Percentiles rank a stretch among this genome's conserved stretches.
Evolutionary conservation across 2,329 filamentous ascomycete genomes (phyloP).

Genomic region (Sphaerostilbella broomeana): DNA sequence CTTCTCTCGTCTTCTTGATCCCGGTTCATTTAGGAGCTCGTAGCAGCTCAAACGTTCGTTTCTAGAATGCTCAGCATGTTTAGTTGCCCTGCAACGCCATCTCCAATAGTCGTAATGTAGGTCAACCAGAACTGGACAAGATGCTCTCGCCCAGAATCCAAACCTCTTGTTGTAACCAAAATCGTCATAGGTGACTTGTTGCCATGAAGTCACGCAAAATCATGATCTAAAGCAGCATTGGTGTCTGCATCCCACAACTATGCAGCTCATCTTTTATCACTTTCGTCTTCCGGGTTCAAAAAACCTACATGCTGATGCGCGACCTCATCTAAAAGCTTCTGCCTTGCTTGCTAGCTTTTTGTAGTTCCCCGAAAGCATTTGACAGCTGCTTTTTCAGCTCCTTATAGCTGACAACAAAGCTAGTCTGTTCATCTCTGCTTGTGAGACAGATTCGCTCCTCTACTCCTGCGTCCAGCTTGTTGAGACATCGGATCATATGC

Average conservation of each 20-base stretch:
- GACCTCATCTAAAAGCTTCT: constrained; percentile 29
- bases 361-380: constrained; percentile 52
- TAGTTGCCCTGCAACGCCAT: too few species aligned
- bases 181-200: too few species aligned
- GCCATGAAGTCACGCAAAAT: not conserved
- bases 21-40: not conserved
- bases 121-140: too few species aligned
- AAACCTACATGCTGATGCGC: too few species aligned
- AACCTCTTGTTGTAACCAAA: too few species aligned
- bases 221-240: not conserved
- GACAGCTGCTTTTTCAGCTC: constrained; percentile 67
- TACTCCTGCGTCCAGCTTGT: constrained; percentile 84
- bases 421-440: constrained; percentile 83
- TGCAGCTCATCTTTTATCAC: too few species aligned
- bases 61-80: too few species aligned
- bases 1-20: not conserved
- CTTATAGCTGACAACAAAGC: constrained; percentile 82
- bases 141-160: not conserved
- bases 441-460: constrained; percentile 82
- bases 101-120: too few species aligned
- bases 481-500: constrained; percentile 79
- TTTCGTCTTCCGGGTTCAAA: too few species aligned
- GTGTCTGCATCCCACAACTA: not conserved
- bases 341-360: constrained; percentile 38
- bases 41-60: too few species aligned